Evolutionary conservation across 2,329 filamentous ascomycete genomes (phyloP).

Genomic region (Pseudogymnoascus sp.): DNA sequence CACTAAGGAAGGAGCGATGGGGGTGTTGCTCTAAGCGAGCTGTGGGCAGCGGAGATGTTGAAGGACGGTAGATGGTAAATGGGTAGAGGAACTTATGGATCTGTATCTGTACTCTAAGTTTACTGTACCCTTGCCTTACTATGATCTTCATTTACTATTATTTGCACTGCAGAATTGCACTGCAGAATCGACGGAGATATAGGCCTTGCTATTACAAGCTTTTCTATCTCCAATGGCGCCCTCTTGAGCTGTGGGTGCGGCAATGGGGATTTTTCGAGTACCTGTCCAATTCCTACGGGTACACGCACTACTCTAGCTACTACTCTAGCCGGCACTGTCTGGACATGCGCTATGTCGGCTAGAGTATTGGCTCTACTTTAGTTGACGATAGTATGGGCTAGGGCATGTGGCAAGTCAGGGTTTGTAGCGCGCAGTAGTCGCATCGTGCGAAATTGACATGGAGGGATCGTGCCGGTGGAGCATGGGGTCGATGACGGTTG

Average conservation of each 20-base stretch:
- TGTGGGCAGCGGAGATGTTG: neutral
- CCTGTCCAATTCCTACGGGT: neutral
- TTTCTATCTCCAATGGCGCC: neutral
- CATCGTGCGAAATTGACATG: constrained; percentile 1
- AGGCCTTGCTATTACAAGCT: neutral
- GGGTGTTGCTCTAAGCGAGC: neutral
- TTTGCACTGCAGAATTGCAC: neutral
- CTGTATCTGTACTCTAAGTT: neutral
- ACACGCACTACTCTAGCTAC: neutral
- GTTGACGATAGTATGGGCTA: neutral
- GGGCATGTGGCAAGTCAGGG: neutral
- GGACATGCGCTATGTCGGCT: neutral
- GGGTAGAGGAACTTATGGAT: neutral
- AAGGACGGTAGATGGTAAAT: too few relatives aligned
- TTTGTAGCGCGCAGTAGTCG: constrained; percentile 3
- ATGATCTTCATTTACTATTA: neutral
- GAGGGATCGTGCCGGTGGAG: neutral
- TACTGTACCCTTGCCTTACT: neutral
- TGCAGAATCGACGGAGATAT: neutral
- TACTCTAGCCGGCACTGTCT: neutral
- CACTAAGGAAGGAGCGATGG: neutral
- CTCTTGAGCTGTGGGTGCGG: neutral
- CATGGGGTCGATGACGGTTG: neutral
- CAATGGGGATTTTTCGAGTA: neutral
- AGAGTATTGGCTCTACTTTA: neutral